Conservation (phyloP, 352 stramenopile species). For the Phytophthora sp. region DNA sequence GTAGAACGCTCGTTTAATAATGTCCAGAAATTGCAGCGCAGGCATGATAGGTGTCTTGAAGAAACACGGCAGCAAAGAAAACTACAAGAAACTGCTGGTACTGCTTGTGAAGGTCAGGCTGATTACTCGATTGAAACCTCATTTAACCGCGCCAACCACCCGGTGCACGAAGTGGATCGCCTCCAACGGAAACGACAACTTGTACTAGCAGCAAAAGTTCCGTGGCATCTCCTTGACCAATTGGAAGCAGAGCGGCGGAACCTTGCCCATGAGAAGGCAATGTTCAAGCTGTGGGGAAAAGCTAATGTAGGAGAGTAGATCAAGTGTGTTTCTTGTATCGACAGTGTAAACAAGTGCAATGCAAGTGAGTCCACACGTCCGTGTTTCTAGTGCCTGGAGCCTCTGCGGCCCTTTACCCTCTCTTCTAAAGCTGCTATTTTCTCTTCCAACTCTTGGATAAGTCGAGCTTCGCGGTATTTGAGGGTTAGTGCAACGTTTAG, state of each 20-base stretch:
- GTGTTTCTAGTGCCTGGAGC: conserved; percentile 43
- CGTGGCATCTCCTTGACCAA: conserved; percentile 77
- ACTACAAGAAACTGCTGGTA: not conserved
- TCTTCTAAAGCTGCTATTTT: conserved; percentile 44
- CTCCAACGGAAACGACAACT: conserved; percentile 41
- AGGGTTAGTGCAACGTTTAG: conserved; percentile 48
- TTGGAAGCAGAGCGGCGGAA: conserved; percentile 51
- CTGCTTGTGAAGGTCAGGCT: not conserved
- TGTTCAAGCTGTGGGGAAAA: conserved; percentile 68
- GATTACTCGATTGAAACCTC: not conserved
- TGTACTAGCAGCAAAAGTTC: conserved; percentile 56
- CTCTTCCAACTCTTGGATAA: conserved; percentile 50
- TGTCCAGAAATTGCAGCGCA: conserved; percentile 44
- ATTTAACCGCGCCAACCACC: conserved; percentile 6
- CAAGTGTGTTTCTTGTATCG: not conserved
- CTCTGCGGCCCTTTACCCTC: conserved; percentile 26
- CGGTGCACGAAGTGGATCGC: conserved; percentile 10
- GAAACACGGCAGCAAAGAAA: conserved; percentile 5
- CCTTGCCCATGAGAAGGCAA: conserved; percentile 58
- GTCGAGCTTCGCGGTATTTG: conserved; percentile 49
- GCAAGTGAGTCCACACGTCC: no score
- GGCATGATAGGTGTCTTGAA: conserved; percentile 19
- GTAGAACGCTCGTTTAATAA: conserved; percentile 52
- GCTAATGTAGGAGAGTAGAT: conserved; percentile 16
- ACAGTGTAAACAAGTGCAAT: no score